phyloP scores from a whole-genome alignment of 805 yeast species.

The Ogataea salicorniae region DNA sequence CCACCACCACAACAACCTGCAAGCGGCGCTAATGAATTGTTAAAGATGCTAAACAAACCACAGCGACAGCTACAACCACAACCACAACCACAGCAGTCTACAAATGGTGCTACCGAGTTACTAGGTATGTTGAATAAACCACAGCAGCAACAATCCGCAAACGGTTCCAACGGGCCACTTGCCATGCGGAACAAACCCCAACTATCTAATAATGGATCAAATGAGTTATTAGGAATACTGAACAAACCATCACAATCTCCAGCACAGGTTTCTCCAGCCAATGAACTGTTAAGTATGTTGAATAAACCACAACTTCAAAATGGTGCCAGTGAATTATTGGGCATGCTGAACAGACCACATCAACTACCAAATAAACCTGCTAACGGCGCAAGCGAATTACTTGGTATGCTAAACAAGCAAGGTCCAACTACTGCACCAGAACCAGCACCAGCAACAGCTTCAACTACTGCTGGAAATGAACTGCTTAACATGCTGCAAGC shows the following conservation, averaged over 20 bases:
- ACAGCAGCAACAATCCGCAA: too few relatives aligned
- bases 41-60: too few relatives aligned
- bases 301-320: constrained; percentile 3
- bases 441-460: too few relatives aligned
- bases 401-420: not conserved
- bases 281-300: constrained; percentile 9
- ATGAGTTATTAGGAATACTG: not conserved
- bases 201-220: not conserved
- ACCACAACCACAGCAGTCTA: too few relatives aligned
- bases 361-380: not conserved
- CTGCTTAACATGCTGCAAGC: constrained; percentile 3
- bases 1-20: too few relatives aligned
- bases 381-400: not conserved
- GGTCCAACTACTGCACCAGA: not conserved
- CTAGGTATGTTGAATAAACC: too few relatives aligned
- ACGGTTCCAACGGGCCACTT: too few relatives aligned
- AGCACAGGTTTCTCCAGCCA: not conserved
- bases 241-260: not conserved
- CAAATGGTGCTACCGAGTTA: too few relatives aligned
- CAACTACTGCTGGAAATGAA: not conserved
- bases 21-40: too few relatives aligned
- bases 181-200: too few relatives aligned
- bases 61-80: too few relatives aligned
- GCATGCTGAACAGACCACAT: constrained; percentile 5
- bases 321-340: constrained; percentile 8